Evolutionary conservation across 768 basidiomycete genomes (phyloP), one percentile per base, ranked within the genome.

Genomic region (Saitozyma podzolica): DNA sequence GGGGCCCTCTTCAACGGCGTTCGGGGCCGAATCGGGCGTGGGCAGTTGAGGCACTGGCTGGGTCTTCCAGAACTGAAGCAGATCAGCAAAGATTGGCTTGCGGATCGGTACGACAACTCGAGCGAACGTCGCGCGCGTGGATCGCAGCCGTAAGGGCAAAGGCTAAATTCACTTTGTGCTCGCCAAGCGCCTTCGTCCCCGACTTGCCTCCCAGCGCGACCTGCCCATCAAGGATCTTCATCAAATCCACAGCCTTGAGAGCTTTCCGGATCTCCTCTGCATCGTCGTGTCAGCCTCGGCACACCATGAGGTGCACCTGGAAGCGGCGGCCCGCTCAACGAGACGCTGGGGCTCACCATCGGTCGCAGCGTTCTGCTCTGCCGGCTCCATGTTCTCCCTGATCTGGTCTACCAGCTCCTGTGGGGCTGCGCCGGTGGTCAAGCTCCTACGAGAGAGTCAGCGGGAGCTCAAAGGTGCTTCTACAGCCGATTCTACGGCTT

Each of bases 201-300:
- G 64, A 64, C 67, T 85, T 83, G 10, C 89, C 91, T 19, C 88
- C 88, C 40, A 89, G 65, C 9, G 88, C 90, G 45, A 86, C 82
- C 75, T 92, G 91, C 8, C 91, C 92, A 73, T 91, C 87, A 19
- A 90, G 81, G 16, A 91, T 85, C 72, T 95, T 91, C 85, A 89
- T 88, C 53, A 94, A 84, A 75, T 89, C 89, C 78, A 92, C 81
- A 64, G 89, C 88, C 67, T 90, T 86, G 63, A 93, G 76, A 4
- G 86, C 87, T 61, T 85, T 82, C 59, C 87, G 82, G 49, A 93
- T 84, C 59, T 87, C 86, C 45, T 87, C 88, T 61, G 64, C 43
- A 20, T 42, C 13, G 19, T 29, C 40, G 17, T 17, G 13, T 58
- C 42, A 49, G 62, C 39, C n/a, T 56, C 29, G 19, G 17, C 16